phyloP scores from a whole-genome alignment of 2,329 filamentous ascomycete genomes.

The Hypoxylon sp. region DNA sequence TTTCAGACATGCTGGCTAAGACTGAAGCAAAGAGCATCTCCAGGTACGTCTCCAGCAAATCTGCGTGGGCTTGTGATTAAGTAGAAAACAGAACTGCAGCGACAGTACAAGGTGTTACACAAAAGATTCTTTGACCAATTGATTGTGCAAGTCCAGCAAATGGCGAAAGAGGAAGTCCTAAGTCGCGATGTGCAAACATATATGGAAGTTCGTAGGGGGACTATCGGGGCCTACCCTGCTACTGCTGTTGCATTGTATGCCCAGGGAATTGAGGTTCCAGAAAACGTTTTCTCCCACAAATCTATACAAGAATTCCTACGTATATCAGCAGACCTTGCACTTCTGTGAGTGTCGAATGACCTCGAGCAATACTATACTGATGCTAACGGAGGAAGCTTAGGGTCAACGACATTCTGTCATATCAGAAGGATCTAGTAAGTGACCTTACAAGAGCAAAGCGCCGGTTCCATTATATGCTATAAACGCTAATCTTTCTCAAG shows the following conservation, averaged over 20 bases:
- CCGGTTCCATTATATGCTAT: neutral
- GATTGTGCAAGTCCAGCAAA: conserved; percentile 27
- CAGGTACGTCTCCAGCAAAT: conserved; percentile 22
- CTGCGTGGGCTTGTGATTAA: neutral
- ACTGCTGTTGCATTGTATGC: conserved; percentile 23
- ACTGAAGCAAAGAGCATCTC: conserved; percentile 29
- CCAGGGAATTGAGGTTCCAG: conserved; percentile 24
- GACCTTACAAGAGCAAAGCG: neutral
- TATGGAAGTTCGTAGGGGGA: conserved; percentile 31
- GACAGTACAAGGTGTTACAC: conserved; percentile 32
- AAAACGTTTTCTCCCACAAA: conserved; percentile 19
- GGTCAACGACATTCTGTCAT: conserved; percentile 30
- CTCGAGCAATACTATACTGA: neutral
- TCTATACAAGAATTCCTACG: conserved; percentile 37
- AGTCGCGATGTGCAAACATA: conserved; percentile 30
- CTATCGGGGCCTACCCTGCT: conserved; percentile 34
- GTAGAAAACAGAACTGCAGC: conserved; percentile 31
- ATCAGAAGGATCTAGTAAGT: conserved; percentile 31
- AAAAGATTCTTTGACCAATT: conserved; percentile 34
- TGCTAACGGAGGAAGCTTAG: conserved; percentile 9
- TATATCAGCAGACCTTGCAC: conserved; percentile 31
- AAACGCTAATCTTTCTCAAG: conserved; percentile 4
- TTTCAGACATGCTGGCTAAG: conserved; percentile 39
- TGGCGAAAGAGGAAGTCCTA: conserved; percentile 18
- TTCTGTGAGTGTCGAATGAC: conserved; percentile 26